A percentile compares a stretch with the other conserved stretches of the same genome.
Conservation (phyloP, 169 alveolate species). For the Perkinsus marinus region DNA sequence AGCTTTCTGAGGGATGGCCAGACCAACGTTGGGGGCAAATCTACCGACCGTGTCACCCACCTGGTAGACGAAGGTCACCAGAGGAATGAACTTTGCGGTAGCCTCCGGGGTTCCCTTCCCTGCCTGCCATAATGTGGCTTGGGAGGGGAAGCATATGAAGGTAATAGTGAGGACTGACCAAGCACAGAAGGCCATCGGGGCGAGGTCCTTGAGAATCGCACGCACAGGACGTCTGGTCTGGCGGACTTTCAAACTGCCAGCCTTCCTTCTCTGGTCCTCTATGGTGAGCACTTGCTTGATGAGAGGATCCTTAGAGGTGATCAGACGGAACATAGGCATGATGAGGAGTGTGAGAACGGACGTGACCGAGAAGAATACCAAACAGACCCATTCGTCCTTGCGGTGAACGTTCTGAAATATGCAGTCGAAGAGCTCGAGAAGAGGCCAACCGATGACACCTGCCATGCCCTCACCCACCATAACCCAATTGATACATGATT, state of each 20-base stretch:
- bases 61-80: not conserved
- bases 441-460: not conserved
- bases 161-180: not conserved
- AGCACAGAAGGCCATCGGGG: not conserved
- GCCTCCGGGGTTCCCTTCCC: not conserved
- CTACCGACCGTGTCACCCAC: not conserved
- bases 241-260: not conserved
- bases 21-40: not conserved
- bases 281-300: not conserved
- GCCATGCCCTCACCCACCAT: not conserved
- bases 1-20: not conserved
- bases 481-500: not conserved
- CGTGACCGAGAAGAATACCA: not conserved
- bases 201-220: not conserved
- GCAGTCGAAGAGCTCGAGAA: not conserved
- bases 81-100: not conserved
- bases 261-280: not conserved
- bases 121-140: not conserved
- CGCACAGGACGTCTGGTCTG: not conserved
- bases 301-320: not conserved
- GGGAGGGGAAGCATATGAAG: not conserved
- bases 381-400: not conserved
- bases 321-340: not conserved
- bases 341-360: not conserved
- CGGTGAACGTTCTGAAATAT: not conserved